Conservation (phyloP, 352 stramenopile genomes). For the Globisporangium ultimum region DNA sequence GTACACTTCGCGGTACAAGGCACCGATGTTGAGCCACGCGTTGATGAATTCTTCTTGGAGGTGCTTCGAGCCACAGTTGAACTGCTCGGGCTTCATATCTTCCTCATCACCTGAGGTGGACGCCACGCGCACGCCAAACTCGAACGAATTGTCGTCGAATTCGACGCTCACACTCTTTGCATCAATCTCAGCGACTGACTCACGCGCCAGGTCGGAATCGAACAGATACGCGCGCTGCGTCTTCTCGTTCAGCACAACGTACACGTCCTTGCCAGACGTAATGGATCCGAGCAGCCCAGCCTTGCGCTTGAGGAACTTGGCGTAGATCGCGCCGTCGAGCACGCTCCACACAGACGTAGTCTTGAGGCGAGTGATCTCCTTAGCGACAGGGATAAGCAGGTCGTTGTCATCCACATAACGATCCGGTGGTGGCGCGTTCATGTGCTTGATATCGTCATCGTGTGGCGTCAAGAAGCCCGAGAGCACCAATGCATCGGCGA, state of each 20-base stretch:
- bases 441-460: no score
- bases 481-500: no score
- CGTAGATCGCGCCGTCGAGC: conserved; percentile 3
- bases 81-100: background rate
- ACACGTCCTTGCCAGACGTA: conserved; percentile 2
- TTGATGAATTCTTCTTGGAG: conserved; percentile 4
- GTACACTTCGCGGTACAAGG: background rate
- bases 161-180: background rate
- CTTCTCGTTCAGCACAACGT: conserved; percentile 8
- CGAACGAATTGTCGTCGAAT: conserved; percentile 1
- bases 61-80: background rate
- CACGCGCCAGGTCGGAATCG: conserved; percentile 4
- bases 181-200: background rate
- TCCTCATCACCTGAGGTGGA: background rate
- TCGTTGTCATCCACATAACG: no score
- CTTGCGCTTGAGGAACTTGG: conserved; percentile 4
- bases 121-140: conserved; percentile 1
- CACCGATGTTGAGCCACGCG: conserved; percentile 6
- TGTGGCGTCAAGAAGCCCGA: no score
- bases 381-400: no score
- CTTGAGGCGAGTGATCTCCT: no score
- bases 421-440: no score
- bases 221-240: conserved; percentile 3
- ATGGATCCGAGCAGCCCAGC: background rate
- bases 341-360: conserved; percentile 9